phyloP scores from a whole-genome alignment of 2,329 filamentous ascomycete species.

The Colletotrichum caudatum region DNA sequence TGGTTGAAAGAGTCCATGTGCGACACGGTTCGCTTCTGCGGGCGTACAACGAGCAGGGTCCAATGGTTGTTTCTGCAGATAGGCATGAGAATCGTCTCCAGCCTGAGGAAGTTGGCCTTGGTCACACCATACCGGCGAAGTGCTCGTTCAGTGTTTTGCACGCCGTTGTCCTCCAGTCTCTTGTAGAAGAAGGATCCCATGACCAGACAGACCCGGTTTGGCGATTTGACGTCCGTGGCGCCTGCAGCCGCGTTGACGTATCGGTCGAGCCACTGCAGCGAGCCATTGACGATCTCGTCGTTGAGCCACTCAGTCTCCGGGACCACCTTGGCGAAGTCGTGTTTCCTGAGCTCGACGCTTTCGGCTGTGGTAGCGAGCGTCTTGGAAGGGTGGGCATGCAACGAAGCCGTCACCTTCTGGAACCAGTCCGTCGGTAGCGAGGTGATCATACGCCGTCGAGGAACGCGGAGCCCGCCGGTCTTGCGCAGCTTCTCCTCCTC shows the following conservation, averaged over 20 bases:
- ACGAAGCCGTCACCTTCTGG: conserved; percentile 16
- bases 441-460: conserved; percentile 26
- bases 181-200: conserved; percentile 76
- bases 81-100: conserved; percentile 77
- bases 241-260: conserved; percentile 69
- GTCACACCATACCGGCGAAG: conserved; percentile 68
- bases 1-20: conserved; percentile 76
- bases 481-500: conserved; percentile 26
- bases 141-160: conserved; percentile 63
- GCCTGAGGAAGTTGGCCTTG: conserved; percentile 71
- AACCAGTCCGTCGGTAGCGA: conserved; percentile 30
- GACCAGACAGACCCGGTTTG: conserved; percentile 69
- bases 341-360: conserved; percentile 49
- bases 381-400: conserved; percentile 14
- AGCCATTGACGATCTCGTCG: conserved; percentile 79
- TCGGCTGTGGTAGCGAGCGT: conserved; percentile 36
- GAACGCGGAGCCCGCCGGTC: conserved; percentile 40
- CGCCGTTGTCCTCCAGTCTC: conserved; percentile 62
- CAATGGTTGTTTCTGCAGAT: conserved; percentile 76
- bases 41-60: conserved; percentile 77
- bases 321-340: conserved; percentile 75
- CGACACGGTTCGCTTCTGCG: conserved; percentile 69
- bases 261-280: conserved; percentile 70
- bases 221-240: conserved; percentile 54
- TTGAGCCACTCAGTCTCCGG: conserved; percentile 75